Evolutionary conservation across 1,284 basidiomycete species (phyloP).

Genomic region (Sporisorium iseilematis-ciliati): DNA sequence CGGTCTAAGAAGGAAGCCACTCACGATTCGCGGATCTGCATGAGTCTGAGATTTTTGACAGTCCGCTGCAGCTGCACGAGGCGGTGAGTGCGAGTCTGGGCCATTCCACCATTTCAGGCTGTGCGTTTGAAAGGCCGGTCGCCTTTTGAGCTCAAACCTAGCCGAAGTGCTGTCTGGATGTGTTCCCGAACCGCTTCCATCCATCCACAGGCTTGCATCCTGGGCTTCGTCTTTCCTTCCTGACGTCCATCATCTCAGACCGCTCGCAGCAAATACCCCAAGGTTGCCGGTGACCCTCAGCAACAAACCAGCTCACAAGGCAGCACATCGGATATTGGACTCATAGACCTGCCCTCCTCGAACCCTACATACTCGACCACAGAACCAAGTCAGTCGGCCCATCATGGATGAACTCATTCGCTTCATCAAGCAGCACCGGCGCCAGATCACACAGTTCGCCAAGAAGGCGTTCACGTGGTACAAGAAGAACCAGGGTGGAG

Average conservation of each 20-base stretch:
- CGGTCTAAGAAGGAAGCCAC: neutral
- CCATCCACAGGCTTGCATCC: neutral
- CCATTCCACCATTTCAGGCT: neutral
- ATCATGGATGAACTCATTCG: constrained; percentile 60
- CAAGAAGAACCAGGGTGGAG: constrained; percentile 52
- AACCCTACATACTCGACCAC: neutral
- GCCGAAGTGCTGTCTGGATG: neutral
- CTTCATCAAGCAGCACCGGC: constrained; percentile 61
- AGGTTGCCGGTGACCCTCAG: no score
- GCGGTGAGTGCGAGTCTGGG: no score
- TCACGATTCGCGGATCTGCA: no score
- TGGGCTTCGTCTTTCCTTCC: neutral
- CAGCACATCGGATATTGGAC: neutral
- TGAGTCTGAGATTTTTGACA: neutral
- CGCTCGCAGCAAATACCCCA: no score
- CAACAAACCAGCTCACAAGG: neutral
- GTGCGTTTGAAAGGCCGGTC: neutral
- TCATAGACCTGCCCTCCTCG: neutral
- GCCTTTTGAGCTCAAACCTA: neutral
- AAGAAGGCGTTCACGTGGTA: constrained; percentile 62
- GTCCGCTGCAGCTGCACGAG: neutral
- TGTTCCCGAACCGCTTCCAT: neutral
- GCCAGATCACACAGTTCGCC: constrained; percentile 55
- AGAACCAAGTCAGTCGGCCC: neutral
- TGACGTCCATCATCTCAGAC: neutral